phyloP scores from a whole-genome alignment of 169 alveolate species.

The Eimeria falciformis region DNA sequence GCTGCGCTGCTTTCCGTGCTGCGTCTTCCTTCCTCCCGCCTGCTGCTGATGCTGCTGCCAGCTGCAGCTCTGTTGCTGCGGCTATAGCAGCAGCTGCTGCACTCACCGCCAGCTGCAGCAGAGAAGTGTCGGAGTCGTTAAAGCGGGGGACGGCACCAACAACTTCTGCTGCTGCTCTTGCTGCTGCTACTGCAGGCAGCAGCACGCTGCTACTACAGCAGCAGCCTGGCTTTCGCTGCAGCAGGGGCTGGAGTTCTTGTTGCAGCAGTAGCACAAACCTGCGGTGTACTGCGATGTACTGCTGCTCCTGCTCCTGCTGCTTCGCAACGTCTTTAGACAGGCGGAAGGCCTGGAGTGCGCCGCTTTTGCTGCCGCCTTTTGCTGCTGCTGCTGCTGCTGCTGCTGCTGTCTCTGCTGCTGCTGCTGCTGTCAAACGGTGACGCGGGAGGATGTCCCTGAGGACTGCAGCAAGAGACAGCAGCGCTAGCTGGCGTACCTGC shows the following conservation, averaged over 20 bases:
- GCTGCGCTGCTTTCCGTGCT: not conserved
- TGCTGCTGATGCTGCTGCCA: too few species aligned
- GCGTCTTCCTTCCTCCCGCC: not conserved
- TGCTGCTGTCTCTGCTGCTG: conserved; percentile 64
- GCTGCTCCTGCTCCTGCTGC: conserved; percentile 69
- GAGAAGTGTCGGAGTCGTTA: conserved; percentile 21
- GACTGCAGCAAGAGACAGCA: conserved; percentile 57
- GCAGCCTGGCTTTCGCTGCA: conserved; percentile 37
- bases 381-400: conserved; percentile 67
- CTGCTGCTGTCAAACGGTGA: conserved; percentile 52
- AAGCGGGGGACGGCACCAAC: conserved; percentile 4
- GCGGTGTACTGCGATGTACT: conserved; percentile 7
- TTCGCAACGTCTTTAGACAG: conserved; percentile 37
- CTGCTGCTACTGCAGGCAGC: conserved; percentile 47
- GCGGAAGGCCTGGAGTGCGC: conserved; percentile 47
- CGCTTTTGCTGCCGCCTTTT: conserved; percentile 4
- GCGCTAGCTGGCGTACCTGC: conserved; percentile 51
- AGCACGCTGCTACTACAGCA: conserved; percentile 18
- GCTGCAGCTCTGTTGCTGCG: conserved; percentile 56
- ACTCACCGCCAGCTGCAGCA: conserved; percentile 41
- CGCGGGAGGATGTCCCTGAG: conserved; percentile 34
- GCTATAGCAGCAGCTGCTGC: conserved; percentile 53
- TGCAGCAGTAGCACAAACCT: conserved; percentile 38
- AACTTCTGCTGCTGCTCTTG: conserved; percentile 67
- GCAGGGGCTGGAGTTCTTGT: conserved; percentile 57